Conservation (phyloP, 2,329 filamentous ascomycete genomes). For the Talaromyces islandicus region DNA sequence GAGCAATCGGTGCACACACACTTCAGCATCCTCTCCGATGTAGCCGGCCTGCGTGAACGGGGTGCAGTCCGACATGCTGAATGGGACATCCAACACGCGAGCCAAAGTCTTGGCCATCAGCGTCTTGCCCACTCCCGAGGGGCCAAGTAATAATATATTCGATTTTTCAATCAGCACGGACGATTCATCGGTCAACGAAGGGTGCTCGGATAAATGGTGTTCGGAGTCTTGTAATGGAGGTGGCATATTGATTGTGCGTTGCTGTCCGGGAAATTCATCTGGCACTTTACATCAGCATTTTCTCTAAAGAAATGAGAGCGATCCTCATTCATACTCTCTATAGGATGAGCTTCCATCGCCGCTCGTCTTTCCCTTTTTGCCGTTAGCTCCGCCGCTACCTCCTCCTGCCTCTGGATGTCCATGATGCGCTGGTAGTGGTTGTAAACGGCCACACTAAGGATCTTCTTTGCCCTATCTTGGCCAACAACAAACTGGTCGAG, state of each 20-base stretch:
- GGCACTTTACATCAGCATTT: conserved; percentile 12
- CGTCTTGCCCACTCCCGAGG: conserved; percentile 93
- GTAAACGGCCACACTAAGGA: conserved; percentile 86
- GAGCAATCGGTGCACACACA: conserved; percentile 83
- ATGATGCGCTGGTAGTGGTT: conserved; percentile 92
- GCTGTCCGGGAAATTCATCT: conserved; percentile 61
- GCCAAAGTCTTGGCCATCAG: conserved; percentile 87
- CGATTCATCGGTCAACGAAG: conserved; percentile 48
- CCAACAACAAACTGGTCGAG: conserved; percentile 95
- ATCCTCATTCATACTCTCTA: conserved; percentile 58
- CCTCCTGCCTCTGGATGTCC: conserved; percentile 65
- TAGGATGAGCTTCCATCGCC: conserved; percentile 62
- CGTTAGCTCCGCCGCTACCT: conserved; percentile 69
- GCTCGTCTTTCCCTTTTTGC: conserved; percentile 68
- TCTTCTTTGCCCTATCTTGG: conserved; percentile 87
- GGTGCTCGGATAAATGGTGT: conserved; percentile 19
- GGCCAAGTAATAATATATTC: conserved; percentile 83
- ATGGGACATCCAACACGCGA: conserved; percentile 87
- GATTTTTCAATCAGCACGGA: conserved; percentile 86
- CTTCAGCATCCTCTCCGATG: conserved; percentile 96
- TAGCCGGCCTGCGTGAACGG: conserved; percentile 95
- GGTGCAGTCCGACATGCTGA: conserved; percentile 93
- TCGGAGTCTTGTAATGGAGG: conserved; percentile 20
- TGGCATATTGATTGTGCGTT: conserved; percentile 42
- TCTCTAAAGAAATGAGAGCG: neutral